A percentile compares a stretch with the other conserved stretches of the same genome.
Conservation (phyloP, 179 eudicot species). For the Beta corolliflora region DNA sequence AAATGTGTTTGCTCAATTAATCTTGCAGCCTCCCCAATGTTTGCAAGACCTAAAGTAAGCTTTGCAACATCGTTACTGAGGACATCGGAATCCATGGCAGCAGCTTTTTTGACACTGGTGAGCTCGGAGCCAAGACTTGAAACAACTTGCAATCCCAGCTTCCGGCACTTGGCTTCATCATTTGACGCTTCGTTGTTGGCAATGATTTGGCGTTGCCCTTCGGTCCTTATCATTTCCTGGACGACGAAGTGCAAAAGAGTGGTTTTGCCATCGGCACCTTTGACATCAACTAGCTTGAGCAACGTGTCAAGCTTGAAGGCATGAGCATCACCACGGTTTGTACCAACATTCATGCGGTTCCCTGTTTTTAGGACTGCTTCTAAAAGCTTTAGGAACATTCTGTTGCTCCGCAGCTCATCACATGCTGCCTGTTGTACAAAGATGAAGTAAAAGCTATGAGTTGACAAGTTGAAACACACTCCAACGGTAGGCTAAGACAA, state of each 20-base stretch:
- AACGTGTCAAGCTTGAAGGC: constrained; percentile 98
- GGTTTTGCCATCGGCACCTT: constrained; percentile 96
- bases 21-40: constrained; percentile 55
- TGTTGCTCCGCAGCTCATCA: constrained; percentile 84
- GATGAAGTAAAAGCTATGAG: background rate
- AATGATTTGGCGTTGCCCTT: constrained; percentile 70
- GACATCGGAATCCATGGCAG: constrained; percentile 89
- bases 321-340: constrained; percentile 92
- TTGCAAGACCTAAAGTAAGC: constrained; percentile 65
- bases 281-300: constrained; percentile 86
- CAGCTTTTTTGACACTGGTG: constrained; percentile 87
- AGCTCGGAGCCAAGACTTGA: constrained; percentile 80
- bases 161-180: constrained; percentile 74
- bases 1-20: constrained; percentile 38
- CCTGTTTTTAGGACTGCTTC: constrained; percentile 97
- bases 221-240: constrained; percentile 78
- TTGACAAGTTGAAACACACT: constrained; percentile 4
- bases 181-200: constrained; percentile 35
- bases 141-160: constrained; percentile 81
- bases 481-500: background rate
- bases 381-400: constrained; percentile 91
- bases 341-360: constrained; percentile 96
- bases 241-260: constrained; percentile 94
- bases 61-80: constrained; percentile 67
- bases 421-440: constrained; percentile 72